Evolutionary conservation across 2,329 filamentous ascomycete genomes (phyloP), one percentile per base, ranked within the genome.

Genomic region (Tolypocladium pustulatum): DNA sequence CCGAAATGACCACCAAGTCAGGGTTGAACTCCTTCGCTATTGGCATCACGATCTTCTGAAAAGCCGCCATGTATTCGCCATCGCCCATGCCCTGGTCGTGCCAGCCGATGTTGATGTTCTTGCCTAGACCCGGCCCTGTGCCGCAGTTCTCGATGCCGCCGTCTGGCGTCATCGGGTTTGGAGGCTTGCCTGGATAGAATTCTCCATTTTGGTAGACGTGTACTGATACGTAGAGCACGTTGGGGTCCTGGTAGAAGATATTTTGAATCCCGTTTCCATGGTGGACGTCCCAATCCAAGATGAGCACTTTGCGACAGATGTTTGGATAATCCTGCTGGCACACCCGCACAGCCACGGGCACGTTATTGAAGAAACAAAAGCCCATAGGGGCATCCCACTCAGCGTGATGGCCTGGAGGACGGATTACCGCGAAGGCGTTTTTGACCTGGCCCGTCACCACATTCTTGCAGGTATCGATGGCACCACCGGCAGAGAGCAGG

Each of bases 311-410:
- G 58, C 91, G 86, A 68, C 93, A 97, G 10, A 76, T 76, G 4
- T 93, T 84, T 1, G 89, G 89, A 65, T 89, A 94, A 60, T 91
- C 86, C 57, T 81, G 77, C 70, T 96, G 91, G 69, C 92, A 97
- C 15, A 92, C 89, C 60, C 85, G 88, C n/a, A 91, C 87, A 1
- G 92, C 93, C 60, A 99, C 89, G 25, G 90, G 91, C 3, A 97
- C 94, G 68, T 99, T 99, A 76, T 99, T 97, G 76, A 97, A 97
- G 60, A 97, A 83, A 71, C 94, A 99, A 69, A 99, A 99, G 0
- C 94, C 94, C 81, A 96, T 94, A 0, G 93, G 84, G 40, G 86
- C 80, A 66, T 94, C 82, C 59, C 85, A 86, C 70, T 99, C 94
- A 1, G 94, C 94, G 72, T 99, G 94, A 68, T 99, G 94, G 0